Evolutionary conservation across 108 stramenopile genomes (phyloP), one percentile per base, ranked within the genome.

Genomic region (Nitzschia sp.): DNA sequence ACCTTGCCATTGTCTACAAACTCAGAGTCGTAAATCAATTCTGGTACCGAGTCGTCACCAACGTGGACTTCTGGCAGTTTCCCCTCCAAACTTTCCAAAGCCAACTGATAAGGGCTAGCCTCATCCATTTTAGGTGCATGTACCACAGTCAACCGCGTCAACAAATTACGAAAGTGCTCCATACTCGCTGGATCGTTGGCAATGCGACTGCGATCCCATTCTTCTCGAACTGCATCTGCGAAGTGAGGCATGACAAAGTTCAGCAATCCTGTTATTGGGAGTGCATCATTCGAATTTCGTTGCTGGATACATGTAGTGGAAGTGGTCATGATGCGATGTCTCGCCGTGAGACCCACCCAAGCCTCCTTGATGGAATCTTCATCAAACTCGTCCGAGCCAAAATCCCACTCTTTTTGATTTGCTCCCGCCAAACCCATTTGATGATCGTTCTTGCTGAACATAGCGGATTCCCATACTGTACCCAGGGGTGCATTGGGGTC

Each of bases 151-250:
- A 83, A 83, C 29, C 90, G 56, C 9, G 84, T 82, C 65, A 94
- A 66, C 51, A 91, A 69, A 25, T 77, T 79, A 58, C 82, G 79
- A 55, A 91, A 81, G 59, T 90, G 87, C 7, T 82, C 66, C 80
- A 86, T 90, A 65, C 87, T 88, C 20, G 74, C 67, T 15, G 80
- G 64, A 65, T 90, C 90, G 24, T 78, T 75, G 52, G 64, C 51
- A 11, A 91, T 78, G 41, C 79, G 73, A 40, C 83, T 81, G 42
- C 86, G 63, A 53, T 94, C 93, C 93, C 93, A 94, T 59, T 94
- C 93, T 67, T 94, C 93, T 59, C 76, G 57, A 0, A 88, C 79
- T 10, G 73, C 73, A 46, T 87, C 88, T 20, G 85, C 72, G 63
- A 90, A 88, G 26, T 86, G 85, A 46, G 93, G 93, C 40, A 66